Base-by-base conservation (phyloP, 768 basidiomycete genomes). In the Daedaleopsis nitida region DNA sequence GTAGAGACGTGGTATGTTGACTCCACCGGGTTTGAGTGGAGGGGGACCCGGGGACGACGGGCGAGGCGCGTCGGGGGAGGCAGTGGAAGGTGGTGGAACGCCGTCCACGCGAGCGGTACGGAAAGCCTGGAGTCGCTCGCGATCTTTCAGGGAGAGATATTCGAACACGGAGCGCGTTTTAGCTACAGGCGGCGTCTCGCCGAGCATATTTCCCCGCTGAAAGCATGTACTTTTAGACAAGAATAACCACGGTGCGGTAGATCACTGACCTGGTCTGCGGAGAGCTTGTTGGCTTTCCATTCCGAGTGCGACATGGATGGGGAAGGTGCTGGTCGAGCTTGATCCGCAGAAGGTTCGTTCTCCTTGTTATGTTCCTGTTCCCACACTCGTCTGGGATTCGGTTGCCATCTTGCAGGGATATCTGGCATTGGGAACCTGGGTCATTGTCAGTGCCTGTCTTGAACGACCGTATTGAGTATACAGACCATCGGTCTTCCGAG, bases 91-190 rank as follows among this genome's bases (percentile, higher is more conserved):
- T n/a, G 69, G 57, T 16, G 66, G 55, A 10, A 69, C 61, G 23
- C 70, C 58, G 14, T 80, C 70, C 6, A 71, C 42, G 14, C 67
- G 65, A 8, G 72, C 68, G 9, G 63, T 66, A 48, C 73, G 61
- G 27, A 91, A 82, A 32, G 80, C 81, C 68, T 87, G 81, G 16
- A 99, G 81, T 7, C 96, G 87, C 61, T 97, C 95, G 58, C 86
- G 84, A 68, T 96, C 94, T 68, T 95, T 96, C 65, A 89, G 85
- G 0, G 97, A 96, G 72, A 98, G 86, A 71, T 87, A 98, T 48
- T 98, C 96, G 72, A 96, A 98, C 16, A 99, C 85, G 0, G 96
- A 98, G 12, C 86, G 86, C 1, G 91, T 84, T 14, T 82, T 83
- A 3, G 86, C 75, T 13, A 86, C 81, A 12, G 92, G 78, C 12